Percentiles rank a stretch among this genome's conserved stretches.
These are phyloP conservation scores for Suillus luteus DNA, from an alignment of 768 basidiomycete genomes.

Conservation along the genomic window DNA sequence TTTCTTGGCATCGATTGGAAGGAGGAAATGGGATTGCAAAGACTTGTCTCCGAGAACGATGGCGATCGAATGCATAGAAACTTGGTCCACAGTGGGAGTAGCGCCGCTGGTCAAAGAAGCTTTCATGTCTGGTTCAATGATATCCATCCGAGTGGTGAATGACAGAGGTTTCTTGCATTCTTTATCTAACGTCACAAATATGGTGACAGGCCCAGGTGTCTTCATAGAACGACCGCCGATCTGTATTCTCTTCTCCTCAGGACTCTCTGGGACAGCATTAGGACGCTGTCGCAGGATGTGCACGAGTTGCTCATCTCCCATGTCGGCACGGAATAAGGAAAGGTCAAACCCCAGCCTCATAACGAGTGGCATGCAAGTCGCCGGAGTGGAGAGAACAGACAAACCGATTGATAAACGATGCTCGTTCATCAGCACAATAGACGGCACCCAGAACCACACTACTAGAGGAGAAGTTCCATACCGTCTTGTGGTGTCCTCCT, in stretches of 20 bases:
- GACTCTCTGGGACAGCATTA: slow-evolving; percentile 10
- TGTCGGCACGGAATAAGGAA: slow-evolving; percentile 20
- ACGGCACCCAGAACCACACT: slow-evolving; percentile 23
- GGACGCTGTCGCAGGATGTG: slow-evolving; percentile 27
- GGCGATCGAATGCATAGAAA: slow-evolving; percentile 1
- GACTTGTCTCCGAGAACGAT: slow-evolving; percentile 22
- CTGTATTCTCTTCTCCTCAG: slow-evolving; percentile 28
- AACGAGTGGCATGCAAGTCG: slow-evolving; percentile 11
- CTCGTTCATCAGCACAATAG: slow-evolving; percentile 14
- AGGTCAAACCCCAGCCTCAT: slow-evolving; percentile 18
- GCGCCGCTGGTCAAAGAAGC: slow-evolving; percentile 21
- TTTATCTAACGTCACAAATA: slow-evolving; percentile 20
- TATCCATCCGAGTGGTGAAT: slow-evolving; percentile 18
- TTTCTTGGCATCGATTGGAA: slow-evolving; percentile 42
- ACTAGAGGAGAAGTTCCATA: slow-evolving; percentile 21
- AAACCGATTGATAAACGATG: slow-evolving; percentile 19
- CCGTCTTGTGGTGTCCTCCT: slow-evolving; percentile 22
- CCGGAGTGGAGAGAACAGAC: slow-evolving; percentile 16
- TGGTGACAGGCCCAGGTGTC: not conserved
- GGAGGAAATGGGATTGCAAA: slow-evolving; percentile 41
- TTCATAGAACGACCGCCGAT: not conserved
- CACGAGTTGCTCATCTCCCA: slow-evolving; percentile 18
- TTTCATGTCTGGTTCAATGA: slow-evolving; percentile 11
- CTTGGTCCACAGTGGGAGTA: slow-evolving; percentile 21
- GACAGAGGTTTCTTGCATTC: slow-evolving; percentile 18